phyloP scores from a whole-genome alignment of 169 alveolate species.

The Plasmodium coatneyi region DNA sequence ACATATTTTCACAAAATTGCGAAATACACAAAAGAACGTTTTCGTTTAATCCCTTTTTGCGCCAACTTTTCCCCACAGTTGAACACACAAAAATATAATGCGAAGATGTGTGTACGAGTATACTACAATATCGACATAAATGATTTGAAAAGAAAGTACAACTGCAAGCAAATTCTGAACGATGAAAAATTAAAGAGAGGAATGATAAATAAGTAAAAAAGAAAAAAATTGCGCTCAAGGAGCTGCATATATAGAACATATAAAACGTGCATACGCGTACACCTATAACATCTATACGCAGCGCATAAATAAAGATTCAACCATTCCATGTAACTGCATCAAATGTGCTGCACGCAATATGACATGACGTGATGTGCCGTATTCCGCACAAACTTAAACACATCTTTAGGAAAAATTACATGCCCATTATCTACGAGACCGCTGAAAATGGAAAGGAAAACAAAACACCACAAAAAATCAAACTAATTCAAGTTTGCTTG shows the following conservation, averaged over 20 bases:
- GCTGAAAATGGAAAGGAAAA: conserved; percentile 9
- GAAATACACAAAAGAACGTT: neutral
- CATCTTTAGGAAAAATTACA: conserved; percentile 38
- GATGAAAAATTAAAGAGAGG: conserved; percentile 42
- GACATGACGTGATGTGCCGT: neutral
- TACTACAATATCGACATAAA: conserved; percentile 31
- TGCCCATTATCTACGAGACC: conserved; percentile 34
- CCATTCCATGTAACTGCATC: neutral
- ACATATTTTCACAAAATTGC: neutral
- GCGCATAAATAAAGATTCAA: neutral
- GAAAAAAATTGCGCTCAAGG: neutral
- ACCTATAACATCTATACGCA: neutral
- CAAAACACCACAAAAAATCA: neutral
- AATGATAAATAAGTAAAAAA: conserved; percentile 37
- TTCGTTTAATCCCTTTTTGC: neutral
- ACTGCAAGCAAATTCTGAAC: conserved; percentile 24
- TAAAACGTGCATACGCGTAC: neutral
- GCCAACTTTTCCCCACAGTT: neutral
- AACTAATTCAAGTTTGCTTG: conserved; percentile 18
- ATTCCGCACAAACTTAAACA: neutral
- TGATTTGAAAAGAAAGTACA: conserved; percentile 21
- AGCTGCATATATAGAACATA: neutral
- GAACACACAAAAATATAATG: neutral
- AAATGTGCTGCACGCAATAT: neutral
- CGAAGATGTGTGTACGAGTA: conserved; percentile 58